Percentiles rank a stretch among this genome's conserved stretches.
These are phyloP conservation scores for Candida mattraensis DNA, from an alignment of 805 yeast genomes.

Conservation along the genomic window DNA sequence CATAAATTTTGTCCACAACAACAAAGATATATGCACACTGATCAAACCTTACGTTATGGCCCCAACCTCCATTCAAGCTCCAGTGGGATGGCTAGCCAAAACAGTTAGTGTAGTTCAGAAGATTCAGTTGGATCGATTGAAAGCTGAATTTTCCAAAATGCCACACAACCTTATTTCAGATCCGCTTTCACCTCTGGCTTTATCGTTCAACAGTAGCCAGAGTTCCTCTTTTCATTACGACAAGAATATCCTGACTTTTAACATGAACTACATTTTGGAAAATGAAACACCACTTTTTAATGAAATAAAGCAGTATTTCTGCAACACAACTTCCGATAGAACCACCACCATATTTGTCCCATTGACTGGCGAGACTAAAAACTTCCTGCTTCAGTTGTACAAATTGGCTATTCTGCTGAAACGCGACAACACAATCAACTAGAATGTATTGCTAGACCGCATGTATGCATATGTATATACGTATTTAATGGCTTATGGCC, in stretches of 20 bases:
- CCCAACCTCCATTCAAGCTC: background rate
- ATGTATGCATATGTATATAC: too few relatives aligned
- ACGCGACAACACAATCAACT: too few relatives aligned
- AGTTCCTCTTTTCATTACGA: too few relatives aligned
- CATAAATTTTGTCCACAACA: background rate
- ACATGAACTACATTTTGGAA: background rate
- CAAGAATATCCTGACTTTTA: background rate
- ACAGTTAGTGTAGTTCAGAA: constrained; percentile 10
- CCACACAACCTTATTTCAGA: background rate
- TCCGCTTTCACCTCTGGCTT: too few relatives aligned
- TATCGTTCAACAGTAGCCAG: too few relatives aligned
- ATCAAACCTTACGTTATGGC: constrained; percentile 2
- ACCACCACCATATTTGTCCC: constrained; percentile 1
- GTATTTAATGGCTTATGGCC: too few relatives aligned
- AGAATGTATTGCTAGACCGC: too few relatives aligned
- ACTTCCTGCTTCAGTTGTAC: constrained; percentile 1
- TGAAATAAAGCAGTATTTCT: background rate
- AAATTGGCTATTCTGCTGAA: constrained; percentile 1
- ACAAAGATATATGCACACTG: constrained; percentile 3
- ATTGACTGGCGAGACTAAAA: constrained; percentile 1
- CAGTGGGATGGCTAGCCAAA: constrained; percentile 12
- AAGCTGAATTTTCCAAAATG: constrained; percentile 2
- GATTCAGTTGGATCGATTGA: constrained; percentile 7
- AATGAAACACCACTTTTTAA: background rate
- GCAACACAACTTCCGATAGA: background rate